These are phyloP conservation scores for Leptomonas pyrrhocoris DNA, from an alignment of 208 protist genomes.

Conservation along the genomic window DNA sequence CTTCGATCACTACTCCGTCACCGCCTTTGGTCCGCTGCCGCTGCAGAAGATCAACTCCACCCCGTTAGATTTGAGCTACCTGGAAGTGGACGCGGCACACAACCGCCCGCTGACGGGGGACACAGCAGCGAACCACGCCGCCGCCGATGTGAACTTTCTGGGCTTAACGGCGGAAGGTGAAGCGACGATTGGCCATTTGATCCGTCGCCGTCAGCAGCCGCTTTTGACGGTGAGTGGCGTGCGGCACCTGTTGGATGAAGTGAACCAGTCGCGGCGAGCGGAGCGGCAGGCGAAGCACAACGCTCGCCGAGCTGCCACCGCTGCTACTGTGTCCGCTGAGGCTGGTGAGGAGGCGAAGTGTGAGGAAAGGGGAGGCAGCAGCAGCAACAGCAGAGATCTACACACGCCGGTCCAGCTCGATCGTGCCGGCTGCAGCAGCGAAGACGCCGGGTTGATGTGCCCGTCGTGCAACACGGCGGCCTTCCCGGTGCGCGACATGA, in stretches of 20 bases:
- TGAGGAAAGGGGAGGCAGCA: neutral
- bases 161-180: constrained; percentile 75
- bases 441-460: constrained; percentile 53
- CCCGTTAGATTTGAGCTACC: constrained; percentile 57
- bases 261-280: constrained; percentile 43
- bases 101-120: constrained; percentile 4
- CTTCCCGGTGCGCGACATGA: constrained; percentile 87
- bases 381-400: neutral
- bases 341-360: neutral
- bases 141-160: constrained; percentile 43
- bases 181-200: constrained; percentile 54
- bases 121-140: constrained; percentile 14
- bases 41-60: constrained; percentile 54
- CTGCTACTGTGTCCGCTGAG: neutral
- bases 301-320: constrained; percentile 10
- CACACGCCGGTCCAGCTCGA: constrained; percentile 35
- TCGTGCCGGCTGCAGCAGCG: constrained; percentile 33
- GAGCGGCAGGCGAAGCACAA: constrained; percentile 38
- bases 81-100: constrained; percentile 64
- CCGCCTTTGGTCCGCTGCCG: constrained; percentile 76
- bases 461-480: constrained; percentile 65
- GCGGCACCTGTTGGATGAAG: constrained; percentile 66
- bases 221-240: constrained; percentile 79
- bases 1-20: constrained; percentile 80
- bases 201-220: constrained; percentile 64